Base-by-base conservation (phyloP, 2,329 filamentous ascomycete genomes). In the Neofusicoccum laricinum region DNA sequence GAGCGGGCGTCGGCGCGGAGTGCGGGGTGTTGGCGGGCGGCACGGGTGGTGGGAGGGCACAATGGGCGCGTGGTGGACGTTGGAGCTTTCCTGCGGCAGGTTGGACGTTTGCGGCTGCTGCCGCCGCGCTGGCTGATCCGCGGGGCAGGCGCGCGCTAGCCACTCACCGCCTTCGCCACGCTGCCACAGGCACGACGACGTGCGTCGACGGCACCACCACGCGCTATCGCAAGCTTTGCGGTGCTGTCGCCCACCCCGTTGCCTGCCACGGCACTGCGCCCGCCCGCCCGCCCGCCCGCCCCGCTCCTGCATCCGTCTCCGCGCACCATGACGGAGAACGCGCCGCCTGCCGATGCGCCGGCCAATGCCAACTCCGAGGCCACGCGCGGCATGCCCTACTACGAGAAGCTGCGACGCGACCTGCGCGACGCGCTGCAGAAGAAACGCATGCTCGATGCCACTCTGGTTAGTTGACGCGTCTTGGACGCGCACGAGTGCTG, bases 381-480 rank as follows among this genome's bases (percentile, higher is more conserved):
- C 46, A 79, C 80, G 61, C 79, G 80, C 66, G 79, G 83, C 65
- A 73, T 79, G 59, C 88, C 88, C 17, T 92, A 90, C 78, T 92
- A 92, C 76, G 90, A 92, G 75, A 88, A 89, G 72, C 82, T 90
- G 53, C 84, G 89, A 65, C 82, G 85, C 65, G 87, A 90, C 64
- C 81, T 92, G 3, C 85, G 88, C 67, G 85, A 88, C 64, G 86
- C 89, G 2, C 78, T 93, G 8, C 81, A 86, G 59, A 88, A 87
- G 78, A 90, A 89, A 73, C 82, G 86, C 32, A 70, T 84, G 17
- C 81, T 91, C 61, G 88, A 90, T 70, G 85, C 83, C 69, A 83
- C 81, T 71, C 78, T 88, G 76, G 85, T 87, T 71, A 67, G 79
- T 76, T 55, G 14, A 19, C 41, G 17, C 55, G 36, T 25, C 38